These are phyloP conservation scores for Collariella sp. DNA, from an alignment of 495 filamentous ascomycete species.

Conservation along the genomic window DNA sequence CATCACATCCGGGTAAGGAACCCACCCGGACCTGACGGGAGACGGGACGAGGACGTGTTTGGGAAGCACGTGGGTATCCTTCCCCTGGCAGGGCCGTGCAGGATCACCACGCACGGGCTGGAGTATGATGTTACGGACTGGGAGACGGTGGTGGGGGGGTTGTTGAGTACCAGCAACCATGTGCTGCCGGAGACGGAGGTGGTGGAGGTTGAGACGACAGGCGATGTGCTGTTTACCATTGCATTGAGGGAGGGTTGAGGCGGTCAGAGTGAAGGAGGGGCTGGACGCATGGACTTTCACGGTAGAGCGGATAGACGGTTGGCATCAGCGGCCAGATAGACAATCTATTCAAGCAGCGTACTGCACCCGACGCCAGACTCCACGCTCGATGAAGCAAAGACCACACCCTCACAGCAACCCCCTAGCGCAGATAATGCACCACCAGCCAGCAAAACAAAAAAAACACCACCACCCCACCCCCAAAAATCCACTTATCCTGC, in stretches of 20 bases:
- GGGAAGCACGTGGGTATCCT: slow-evolving; percentile 73
- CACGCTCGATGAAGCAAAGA: slow-evolving; percentile 13
- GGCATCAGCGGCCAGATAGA: neutral
- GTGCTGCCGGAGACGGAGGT: slow-evolving; percentile 43
- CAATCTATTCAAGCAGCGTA: neutral
- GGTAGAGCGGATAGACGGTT: neutral
- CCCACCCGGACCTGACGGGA: neutral
- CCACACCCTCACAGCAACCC: neutral
- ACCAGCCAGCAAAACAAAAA: slow-evolving; percentile 87
- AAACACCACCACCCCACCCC: slow-evolving; percentile 80
- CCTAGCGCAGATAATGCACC: slow-evolving; percentile 67
- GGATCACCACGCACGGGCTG: slow-evolving; percentile 68
- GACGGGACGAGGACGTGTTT: slow-evolving; percentile 30
- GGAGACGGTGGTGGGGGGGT: slow-evolving; percentile 71
- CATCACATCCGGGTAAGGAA: slow-evolving; percentile 60
- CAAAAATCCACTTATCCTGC: slow-evolving; percentile 98
- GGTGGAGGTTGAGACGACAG: slow-evolving; percentile 54
- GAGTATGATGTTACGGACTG: slow-evolving; percentile 84
- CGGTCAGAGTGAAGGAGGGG: neutral
- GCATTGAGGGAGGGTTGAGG: slow-evolving; percentile 43
- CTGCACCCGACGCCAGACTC: slow-evolving; percentile 10
- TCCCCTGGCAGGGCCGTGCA: slow-evolving; percentile 62
- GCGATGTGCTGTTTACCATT: slow-evolving; percentile 76
- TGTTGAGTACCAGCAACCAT: slow-evolving; percentile 91
- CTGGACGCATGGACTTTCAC: neutral